Evolutionary conservation across 805 yeast species (phyloP), one percentile per base, ranked within the genome.

Genomic region (Lachancea waltii): DNA sequence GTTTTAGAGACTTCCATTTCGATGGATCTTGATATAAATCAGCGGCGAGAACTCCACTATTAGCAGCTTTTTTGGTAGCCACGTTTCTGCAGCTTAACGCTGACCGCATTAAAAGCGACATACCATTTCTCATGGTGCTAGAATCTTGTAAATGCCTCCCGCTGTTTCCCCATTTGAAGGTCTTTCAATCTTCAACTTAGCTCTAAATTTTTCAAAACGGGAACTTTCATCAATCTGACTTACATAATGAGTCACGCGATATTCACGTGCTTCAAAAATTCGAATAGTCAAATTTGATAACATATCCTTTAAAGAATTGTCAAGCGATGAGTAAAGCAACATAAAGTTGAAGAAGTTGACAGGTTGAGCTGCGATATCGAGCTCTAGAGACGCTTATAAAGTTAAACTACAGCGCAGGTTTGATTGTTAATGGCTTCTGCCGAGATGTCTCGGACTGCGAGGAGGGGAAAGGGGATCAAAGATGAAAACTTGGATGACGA

Each of bases 1-100:
- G 72, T 10, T 85, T 80, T 41, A 81, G 66, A 0, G 80, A 83
- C 36, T 68, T 65, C 94, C 94, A 83, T 37, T 73, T 69, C 40
- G 74, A 75, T 3, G 94, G 94, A 39, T 73, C 72, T 43, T 77
- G 63, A 48, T 73, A 73, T 19, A 78, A 58, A 11, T 43, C 45
- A 7, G 48, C 22, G 14, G 55, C 25, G 16, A 17, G 17, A 13
- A 29, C 28, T n/a, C 31, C 30, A 24, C 34, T 21, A 6, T 16
- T 26, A n/a, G 6, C 29, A n/a, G 18, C 25, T n/a, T 25, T 34
- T 4, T 27, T 25, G 19, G 21, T 14, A 26, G 14, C 37, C 2
- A 31, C 31, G 20, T 34, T 34, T 20, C 21, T 34, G 20, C 37
- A 34, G 26, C 25, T 34, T 14, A 26, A 6, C 10, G 32, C 30